These are phyloP conservation scores for Globisporangium solare DNA, from an alignment of 352 stramenopile species.

Conservation along the genomic window DNA sequence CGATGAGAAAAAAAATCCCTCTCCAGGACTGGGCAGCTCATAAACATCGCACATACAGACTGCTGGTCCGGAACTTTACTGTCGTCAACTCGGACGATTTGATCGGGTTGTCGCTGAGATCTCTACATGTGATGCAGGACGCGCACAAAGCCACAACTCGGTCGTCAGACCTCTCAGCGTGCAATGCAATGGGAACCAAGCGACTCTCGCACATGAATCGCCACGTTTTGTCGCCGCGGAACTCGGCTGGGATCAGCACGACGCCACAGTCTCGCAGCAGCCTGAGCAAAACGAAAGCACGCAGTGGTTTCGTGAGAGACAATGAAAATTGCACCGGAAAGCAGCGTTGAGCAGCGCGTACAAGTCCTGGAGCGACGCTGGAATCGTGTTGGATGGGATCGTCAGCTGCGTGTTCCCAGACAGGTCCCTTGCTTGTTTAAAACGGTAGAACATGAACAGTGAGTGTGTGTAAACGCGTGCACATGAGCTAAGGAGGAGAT, in stretches of 20 bases:
- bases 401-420: constrained; percentile 8
- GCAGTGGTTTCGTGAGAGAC: too few relatives aligned
- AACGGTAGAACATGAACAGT: not conserved
- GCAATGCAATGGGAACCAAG: not conserved
- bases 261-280: constrained; percentile 12
- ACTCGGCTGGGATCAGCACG: constrained; percentile 11
- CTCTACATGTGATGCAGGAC: not conserved
- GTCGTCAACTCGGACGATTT: constrained; percentile 9
- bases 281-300: not conserved
- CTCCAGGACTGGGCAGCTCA: too few relatives aligned
- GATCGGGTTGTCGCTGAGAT: constrained; percentile 16
- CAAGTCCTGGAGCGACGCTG: constrained; percentile 12
- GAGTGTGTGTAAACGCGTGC: not conserved
- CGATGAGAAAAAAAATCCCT: too few relatives aligned
- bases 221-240: constrained; percentile 16
- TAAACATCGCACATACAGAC: constrained; percentile 3
- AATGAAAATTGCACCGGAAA: too few relatives aligned
- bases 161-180: too few relatives aligned
- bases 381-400: constrained; percentile 15
- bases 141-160: not conserved
- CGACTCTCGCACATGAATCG: constrained; percentile 6
- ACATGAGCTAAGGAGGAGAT: too few relatives aligned
- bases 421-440: constrained; percentile 8
- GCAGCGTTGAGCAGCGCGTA: not conserved
- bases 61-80: constrained; percentile 12